These are phyloP conservation scores for Colletotrichum incanum DNA, from an alignment of 2,329 filamentous ascomycete genomes.

Conservation along the genomic window DNA sequence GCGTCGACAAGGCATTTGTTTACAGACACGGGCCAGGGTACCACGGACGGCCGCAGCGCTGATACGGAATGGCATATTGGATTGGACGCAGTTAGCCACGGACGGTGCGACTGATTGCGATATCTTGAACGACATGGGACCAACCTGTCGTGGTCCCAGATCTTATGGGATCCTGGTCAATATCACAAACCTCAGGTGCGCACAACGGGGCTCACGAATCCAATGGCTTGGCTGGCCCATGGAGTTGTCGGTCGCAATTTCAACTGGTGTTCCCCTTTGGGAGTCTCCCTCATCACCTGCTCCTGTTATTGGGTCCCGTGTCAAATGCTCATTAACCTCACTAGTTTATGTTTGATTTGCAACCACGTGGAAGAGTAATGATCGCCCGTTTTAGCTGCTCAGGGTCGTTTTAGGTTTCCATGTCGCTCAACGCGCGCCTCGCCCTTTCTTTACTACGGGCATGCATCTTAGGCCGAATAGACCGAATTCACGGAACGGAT, in stretches of 20 bases:
- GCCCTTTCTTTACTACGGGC: background rate
- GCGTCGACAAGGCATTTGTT: constrained; percentile 7
- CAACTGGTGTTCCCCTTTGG: constrained; percentile 1
- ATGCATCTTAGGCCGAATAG: background rate
- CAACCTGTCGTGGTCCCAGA: constrained; percentile 36
- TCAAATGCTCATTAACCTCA: constrained; percentile 14
- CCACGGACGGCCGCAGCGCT: constrained; percentile 28
- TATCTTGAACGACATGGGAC: constrained; percentile 41
- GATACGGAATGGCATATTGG: constrained; percentile 19
- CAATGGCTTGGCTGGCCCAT: constrained; percentile 28
- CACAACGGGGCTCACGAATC: constrained; percentile 7
- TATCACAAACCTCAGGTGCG: background rate
- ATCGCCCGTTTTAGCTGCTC: constrained; percentile 3
- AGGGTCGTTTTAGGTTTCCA: background rate
- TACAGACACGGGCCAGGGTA: constrained; percentile 1
- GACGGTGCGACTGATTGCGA: constrained; percentile 38
- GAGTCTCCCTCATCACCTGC: background rate
- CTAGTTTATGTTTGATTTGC: constrained; percentile 23
- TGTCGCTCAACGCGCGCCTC: background rate
- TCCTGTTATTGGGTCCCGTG: constrained; percentile 5
- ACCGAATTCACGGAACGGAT: background rate
- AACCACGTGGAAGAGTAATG: constrained; percentile 30
- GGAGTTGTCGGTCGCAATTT: constrained; percentile 34
- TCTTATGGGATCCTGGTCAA: constrained; percentile 38
- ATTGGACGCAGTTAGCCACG: constrained; percentile 24